These are phyloP conservation scores for Pachyrhizus erosus DNA, from an alignment of 306 rosid species.

Conservation along the genomic window DNA sequence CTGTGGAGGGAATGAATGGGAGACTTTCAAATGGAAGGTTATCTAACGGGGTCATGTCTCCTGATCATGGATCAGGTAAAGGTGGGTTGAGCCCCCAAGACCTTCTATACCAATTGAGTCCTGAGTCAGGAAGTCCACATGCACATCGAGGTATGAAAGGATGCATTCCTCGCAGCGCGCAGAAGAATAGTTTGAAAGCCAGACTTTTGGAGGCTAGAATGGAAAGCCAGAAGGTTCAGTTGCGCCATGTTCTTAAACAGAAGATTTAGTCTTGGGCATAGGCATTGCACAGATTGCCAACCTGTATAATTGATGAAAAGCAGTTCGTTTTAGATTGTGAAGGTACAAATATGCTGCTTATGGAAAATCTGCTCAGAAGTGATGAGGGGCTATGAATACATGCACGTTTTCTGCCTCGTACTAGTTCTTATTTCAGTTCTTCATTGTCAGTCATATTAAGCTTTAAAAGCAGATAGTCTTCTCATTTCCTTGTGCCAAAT, in stretches of 20 bases:
- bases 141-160: conserved; percentile 76
- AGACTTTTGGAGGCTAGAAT: conserved; percentile 90
- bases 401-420: conserved; percentile 37
- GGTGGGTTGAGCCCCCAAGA: conserved; percentile 77
- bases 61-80: conserved; percentile 68
- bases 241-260: conserved; percentile 93
- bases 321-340: conserved; percentile 38
- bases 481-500: conserved; percentile 26
- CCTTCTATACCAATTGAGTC: conserved; percentile 69
- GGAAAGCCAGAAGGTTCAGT: conserved; percentile 86
- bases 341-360: conserved; percentile 35
- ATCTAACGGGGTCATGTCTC: conserved; percentile 64
- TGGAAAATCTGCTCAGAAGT: conserved; percentile 47
- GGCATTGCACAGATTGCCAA: conserved; percentile 39
- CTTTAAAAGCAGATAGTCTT: conserved; percentile 38
- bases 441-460: conserved; percentile 31
- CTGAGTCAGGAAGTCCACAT: conserved; percentile 62
- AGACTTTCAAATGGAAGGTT: conserved; percentile 80
- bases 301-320: conserved; percentile 33
- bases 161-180: conserved; percentile 72
- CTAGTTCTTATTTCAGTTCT: conserved; percentile 41
- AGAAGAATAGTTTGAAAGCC: conserved; percentile 87
- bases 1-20: conserved; percentile 71
- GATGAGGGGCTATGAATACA: conserved; percentile 49
- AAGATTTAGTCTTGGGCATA: conserved; percentile 61